These are phyloP conservation scores for Flaveria floridana DNA, from an alignment of 140 eudicot species.

Conservation along the genomic window DNA sequence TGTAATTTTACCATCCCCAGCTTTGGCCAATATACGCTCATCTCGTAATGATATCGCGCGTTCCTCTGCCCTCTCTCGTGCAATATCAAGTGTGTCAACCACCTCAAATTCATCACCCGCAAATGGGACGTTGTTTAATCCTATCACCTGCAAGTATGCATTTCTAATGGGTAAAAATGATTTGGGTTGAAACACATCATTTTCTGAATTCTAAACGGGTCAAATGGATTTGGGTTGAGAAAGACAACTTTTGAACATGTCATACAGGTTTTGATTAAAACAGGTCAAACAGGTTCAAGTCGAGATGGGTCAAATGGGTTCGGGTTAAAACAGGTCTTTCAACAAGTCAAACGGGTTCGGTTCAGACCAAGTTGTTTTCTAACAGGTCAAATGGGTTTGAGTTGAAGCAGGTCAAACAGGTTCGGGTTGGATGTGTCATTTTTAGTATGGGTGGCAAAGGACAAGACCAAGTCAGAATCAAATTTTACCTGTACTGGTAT, in stretches of 20 bases:
- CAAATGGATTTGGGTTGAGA: background rate
- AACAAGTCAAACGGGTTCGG: background rate
- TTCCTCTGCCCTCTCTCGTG: slow-evolving; percentile 78
- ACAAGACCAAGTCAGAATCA: background rate
- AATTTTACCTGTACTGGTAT: slow-evolving; percentile 79
- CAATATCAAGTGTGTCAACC: slow-evolving; percentile 71
- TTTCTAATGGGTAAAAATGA: background rate
- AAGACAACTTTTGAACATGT: background rate
- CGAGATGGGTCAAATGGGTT: background rate
- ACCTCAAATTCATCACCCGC: slow-evolving; percentile 99
- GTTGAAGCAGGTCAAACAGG: background rate
- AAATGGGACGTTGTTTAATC: slow-evolving; percentile 80
- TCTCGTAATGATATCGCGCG: slow-evolving; percentile 64
- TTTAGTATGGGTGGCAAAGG: background rate
- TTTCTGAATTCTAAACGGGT: background rate
- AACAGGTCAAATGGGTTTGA: background rate
- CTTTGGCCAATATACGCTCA: slow-evolving; percentile 75
- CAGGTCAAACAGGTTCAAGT: background rate
- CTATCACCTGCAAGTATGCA: slow-evolving; percentile 65
- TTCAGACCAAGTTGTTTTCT: background rate
- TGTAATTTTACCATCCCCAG: slow-evolving; percentile 86
- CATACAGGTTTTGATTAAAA: background rate
- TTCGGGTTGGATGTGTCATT: background rate
- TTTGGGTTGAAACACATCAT: background rate
- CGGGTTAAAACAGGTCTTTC: background rate